A percentile compares a stretch with the other conserved stretches of the same genome.
Conservation (phyloP, 2,329 filamentous ascomycete species). For the Aspergillus udagawae region DNA sequence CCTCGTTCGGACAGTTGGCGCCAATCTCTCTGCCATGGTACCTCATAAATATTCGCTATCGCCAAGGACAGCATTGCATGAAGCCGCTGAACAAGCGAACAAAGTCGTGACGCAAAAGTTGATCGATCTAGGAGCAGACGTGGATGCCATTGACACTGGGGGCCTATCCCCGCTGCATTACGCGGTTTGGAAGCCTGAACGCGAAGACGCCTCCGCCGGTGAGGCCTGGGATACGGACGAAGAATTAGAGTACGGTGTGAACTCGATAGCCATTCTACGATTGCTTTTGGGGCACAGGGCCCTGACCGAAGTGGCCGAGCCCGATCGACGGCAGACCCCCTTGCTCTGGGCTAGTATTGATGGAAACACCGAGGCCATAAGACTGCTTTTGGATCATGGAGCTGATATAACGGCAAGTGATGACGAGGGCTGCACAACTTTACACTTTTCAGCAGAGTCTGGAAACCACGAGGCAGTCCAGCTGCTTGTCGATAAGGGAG, state of each 20-base stretch:
- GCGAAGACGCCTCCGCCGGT: background rate
- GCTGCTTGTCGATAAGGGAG: background rate
- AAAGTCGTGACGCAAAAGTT: background rate
- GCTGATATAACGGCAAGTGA: background rate
- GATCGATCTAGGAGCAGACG: background rate
- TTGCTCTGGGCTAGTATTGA: background rate
- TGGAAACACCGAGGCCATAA: background rate
- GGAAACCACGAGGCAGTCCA: background rate
- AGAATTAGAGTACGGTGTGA: background rate
- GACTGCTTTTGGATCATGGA: background rate
- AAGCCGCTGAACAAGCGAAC: background rate
- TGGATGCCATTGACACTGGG: background rate
- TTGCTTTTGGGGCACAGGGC: background rate
- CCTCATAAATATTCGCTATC: background rate
- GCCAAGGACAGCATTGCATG: background rate
- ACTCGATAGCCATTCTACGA: background rate
- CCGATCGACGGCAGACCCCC: background rate
- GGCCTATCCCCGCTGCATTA: background rate
- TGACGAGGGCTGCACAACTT: background rate
- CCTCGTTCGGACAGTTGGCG: background rate
- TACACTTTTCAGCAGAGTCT: background rate
- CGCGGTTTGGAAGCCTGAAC: background rate
- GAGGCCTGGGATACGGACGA: no score
- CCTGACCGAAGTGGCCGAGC: background rate
- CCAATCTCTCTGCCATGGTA: background rate